phyloP scores from a whole-genome alignment of 1,139 yeast species.

The Candida buenavistaensis region DNA sequence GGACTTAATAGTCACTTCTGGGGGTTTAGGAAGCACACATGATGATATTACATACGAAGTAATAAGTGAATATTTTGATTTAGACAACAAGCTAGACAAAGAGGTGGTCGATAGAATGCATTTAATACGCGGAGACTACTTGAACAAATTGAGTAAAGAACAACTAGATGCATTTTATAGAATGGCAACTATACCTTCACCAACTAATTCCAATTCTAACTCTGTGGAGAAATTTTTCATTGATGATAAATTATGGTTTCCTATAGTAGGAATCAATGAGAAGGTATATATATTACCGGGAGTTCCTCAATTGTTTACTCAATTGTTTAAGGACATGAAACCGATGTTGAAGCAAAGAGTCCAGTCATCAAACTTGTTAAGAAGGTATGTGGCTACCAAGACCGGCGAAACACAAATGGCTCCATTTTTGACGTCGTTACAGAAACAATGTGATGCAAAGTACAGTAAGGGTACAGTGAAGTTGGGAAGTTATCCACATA shows the following conservation, averaged over 20 bases:
- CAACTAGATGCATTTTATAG: conserved; percentile 62
- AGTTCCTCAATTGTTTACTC: conserved; percentile 69
- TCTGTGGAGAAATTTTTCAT: conserved; percentile 53
- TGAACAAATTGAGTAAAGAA: conserved; percentile 36
- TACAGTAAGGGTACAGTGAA: conserved; percentile 47
- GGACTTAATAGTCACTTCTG: conserved; percentile 76
- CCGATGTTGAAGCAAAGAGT: conserved; percentile 27
- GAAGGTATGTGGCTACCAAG: conserved; percentile 64
- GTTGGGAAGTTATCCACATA: conserved; percentile 84
- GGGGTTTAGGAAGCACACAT: conserved; percentile 89
- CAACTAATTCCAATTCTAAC: conserved; percentile 15
- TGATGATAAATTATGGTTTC: conserved; percentile 73
- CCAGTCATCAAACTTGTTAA: conserved; percentile 23
- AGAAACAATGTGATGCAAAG: conserved; percentile 40
- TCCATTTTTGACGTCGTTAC: conserved; percentile 55
- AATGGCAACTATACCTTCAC: conserved; percentile 74
- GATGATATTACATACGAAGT: conserved; percentile 84
- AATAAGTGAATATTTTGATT: conserved; percentile 59
- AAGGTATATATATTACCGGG: conserved; percentile 79
- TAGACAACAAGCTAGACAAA: conserved; percentile 52
- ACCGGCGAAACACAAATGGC: conserved; percentile 70
- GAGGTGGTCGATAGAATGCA: conserved; percentile 65
- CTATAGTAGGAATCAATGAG: conserved; percentile 63
- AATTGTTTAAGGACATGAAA: conserved; percentile 40
- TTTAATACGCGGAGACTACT: conserved; percentile 41